Percentiles rank a stretch among this genome's conserved stretches.
Conservation (phyloP, 129 eudicot genomes). For the Artemisia tridentata region DNA sequence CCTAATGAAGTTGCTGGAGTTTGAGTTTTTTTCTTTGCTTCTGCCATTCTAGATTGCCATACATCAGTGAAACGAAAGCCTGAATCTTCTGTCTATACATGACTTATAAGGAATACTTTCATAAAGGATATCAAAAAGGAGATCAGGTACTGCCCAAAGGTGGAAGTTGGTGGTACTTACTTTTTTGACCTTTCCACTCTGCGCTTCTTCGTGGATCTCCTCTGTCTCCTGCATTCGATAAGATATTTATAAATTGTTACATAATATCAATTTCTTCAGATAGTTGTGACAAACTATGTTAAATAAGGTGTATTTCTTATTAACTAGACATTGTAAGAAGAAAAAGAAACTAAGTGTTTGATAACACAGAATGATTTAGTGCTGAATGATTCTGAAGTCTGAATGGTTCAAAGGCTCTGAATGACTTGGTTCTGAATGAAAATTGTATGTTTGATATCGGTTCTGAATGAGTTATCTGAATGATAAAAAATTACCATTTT, state of each 20-base stretch:
- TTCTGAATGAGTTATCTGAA: no score
- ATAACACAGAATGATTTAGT: no score
- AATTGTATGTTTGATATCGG: no score
- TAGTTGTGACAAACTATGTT: neutral
- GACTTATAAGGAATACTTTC: neutral
- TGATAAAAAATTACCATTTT: no score
- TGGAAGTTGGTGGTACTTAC: constrained; percentile 38
- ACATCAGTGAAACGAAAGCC: neutral
- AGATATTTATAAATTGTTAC: neutral
- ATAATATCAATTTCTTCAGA: neutral
- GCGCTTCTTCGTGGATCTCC: constrained; percentile 70
- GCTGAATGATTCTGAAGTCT: no score
- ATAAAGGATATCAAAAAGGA: neutral
- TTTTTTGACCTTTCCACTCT: constrained; percentile 62
- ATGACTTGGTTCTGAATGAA: no score
- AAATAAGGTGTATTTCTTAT: no score
- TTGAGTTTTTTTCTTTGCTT: constrained; percentile 11
- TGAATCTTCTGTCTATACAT: neutral
- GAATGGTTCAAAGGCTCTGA: no score
- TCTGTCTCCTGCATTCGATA: constrained; percentile 35
- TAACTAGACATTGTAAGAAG: neutral
- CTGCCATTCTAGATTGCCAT: constrained; percentile 19
- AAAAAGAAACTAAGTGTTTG: neutral
- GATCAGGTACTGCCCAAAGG: neutral
- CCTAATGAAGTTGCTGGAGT: constrained; percentile 7